Evolutionary conservation across 2,329 filamentous ascomycete genomes (phyloP), one percentile per base, ranked within the genome.

Genomic region (Mariannaea sp.): DNA sequence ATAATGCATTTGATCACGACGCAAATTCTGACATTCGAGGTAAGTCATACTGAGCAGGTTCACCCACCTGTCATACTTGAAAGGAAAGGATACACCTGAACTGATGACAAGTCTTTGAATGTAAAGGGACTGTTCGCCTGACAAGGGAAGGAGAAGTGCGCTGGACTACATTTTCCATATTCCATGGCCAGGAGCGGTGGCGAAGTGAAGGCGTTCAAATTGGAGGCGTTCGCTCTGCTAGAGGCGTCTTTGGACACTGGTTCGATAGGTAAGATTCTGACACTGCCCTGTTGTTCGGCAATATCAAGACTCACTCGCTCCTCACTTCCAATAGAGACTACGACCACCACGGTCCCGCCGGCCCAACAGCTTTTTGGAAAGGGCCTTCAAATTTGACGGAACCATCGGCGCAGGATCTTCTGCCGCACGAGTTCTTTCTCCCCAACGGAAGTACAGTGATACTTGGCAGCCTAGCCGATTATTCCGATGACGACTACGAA

Each of bases 291-390:
- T 24, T 5, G 8, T 24, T 24, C 22, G 5, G 8, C n/a, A 24
- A 10, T 13, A n/a, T 8, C 27, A 26, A 27, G 5, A 8, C 8
- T 20, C 16, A 9, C 7, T 16, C 24, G 14, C 43, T 42, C 38
- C 48, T 17, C 10, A 27, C 20, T n/a, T 7, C 7, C 29, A 13
- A 32, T 45, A 85, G 82, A 61, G 83, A 90, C 68, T 86, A 82
- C 61, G 85, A 89, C 56, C 68, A 75, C 1, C 82, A 86, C 61
- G 88, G 89, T 0, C 89, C 89, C 0, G 87, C 81, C 2, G 89
- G 89, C 0, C 89, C 89, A 1, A 90, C 86, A 1, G 86, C 85
- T 0, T 91, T 90, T 64, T 93, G 89, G 88, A 92, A 92, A 71
- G 75, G 86, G 9, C 81, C 77, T 36, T 84, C 88, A 59, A 70